Conservation (phyloP, 345 rosid genomes). For the Eucalyptus curtisii region DNA sequence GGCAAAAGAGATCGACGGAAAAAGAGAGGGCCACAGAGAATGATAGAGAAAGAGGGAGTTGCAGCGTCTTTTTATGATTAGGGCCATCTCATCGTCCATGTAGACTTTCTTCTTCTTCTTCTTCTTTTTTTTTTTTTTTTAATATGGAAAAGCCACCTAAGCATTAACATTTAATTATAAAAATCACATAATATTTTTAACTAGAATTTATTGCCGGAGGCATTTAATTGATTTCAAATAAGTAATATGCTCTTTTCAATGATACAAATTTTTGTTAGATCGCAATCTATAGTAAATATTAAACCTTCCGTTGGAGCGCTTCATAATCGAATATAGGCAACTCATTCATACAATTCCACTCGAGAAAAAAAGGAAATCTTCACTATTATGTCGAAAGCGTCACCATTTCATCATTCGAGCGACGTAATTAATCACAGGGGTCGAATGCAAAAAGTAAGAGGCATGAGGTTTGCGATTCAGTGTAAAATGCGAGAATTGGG, state of each 20-base stretch:
- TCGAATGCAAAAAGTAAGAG: neutral
- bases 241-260: neutral
- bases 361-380: neutral
- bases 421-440: neutral
- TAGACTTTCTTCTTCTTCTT: too few relatives aligned
- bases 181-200: too few relatives aligned
- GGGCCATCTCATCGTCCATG: too few relatives aligned
- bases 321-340: neutral
- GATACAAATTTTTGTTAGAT: neutral
- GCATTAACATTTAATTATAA: too few relatives aligned
- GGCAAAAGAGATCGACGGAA: too few relatives aligned
- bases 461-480: neutral
- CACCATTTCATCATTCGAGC: neutral
- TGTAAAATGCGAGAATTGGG: neutral
- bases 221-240: neutral
- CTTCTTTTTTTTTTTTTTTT: too few relatives aligned
- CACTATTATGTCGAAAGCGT: neutral
- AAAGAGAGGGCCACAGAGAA: too few relatives aligned
- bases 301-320: neutral
- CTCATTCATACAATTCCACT: neutral
- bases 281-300: neutral
- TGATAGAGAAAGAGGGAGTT: too few relatives aligned
- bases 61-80: too few relatives aligned
- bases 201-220: accelerated
- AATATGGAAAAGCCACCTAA: too few relatives aligned